A percentile compares a stretch with the other conserved stretches of the same genome.
phyloP scores from a whole-genome alignment of 495 filamentous ascomycete genomes.

The Saxispiralis lemnorum region DNA sequence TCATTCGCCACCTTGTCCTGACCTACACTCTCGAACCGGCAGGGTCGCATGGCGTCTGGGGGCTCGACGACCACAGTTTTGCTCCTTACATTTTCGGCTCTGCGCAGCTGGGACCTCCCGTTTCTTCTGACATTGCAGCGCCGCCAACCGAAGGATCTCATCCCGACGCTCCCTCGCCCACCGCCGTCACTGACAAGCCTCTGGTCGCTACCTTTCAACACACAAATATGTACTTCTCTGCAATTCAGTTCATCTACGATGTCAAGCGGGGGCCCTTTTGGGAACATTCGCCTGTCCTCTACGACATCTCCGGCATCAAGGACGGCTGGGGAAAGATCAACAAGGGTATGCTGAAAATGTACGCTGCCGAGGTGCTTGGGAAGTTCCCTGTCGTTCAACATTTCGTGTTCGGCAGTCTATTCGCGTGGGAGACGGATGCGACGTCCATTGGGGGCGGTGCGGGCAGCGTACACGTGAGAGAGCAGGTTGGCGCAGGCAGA shows the following conservation, averaged over 20 bases:
- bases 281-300: conserved; percentile 93
- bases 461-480: conserved; percentile 38
- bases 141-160: conserved; percentile 54
- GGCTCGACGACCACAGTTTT: conserved; percentile 92
- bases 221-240: conserved; percentile 87
- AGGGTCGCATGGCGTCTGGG: conserved; percentile 67
- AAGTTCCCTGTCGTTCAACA: conserved; percentile 59
- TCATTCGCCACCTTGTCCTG: conserved; percentile 68
- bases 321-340: conserved; percentile 97
- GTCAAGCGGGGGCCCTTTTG: conserved; percentile 96
- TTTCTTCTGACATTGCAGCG: conserved; percentile 1
- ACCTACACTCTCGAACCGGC: conserved; percentile 94
- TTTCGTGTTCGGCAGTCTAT: conserved; percentile 60
- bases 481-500: conserved; percentile 28
- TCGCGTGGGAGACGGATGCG: conserved; percentile 64
- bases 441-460: conserved; percentile 29
- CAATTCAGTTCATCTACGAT: conserved; percentile 95
- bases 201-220: conserved; percentile 51
- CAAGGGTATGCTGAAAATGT: conserved; percentile 72
- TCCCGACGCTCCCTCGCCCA: conserved; percentile 49
- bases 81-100: conserved; percentile 94
- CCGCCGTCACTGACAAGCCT: conserved; percentile 44
- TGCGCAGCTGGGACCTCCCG: conserved; percentile 54
- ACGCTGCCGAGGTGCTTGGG: conserved; percentile 48
- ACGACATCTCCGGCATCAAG: conserved; percentile 77